phyloP scores from a whole-genome alignment of 78 protist genomes.

The Creolimax fragrantissima region DNA sequence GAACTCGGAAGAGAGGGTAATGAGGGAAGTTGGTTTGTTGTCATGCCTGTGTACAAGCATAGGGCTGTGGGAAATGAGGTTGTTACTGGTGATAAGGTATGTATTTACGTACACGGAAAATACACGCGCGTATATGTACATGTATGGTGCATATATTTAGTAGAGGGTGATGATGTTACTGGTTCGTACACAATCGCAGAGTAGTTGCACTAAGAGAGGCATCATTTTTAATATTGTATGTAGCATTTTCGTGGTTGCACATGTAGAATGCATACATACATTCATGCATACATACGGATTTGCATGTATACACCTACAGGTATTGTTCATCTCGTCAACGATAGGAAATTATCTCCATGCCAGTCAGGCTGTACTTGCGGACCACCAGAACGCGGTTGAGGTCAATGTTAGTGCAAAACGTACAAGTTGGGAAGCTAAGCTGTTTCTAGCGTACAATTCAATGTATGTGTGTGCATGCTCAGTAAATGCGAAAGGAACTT shows the following conservation, averaged over 20 bases:
- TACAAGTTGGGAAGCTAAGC: background rate
- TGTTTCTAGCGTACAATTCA: background rate
- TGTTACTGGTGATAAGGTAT: background rate
- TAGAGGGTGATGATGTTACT: no score
- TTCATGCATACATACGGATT: background rate
- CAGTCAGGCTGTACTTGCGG: background rate
- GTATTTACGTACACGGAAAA: background rate
- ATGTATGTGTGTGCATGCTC: background rate
- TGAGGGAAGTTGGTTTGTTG: constrained; percentile 26
- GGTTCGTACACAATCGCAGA: no score
- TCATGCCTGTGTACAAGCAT: constrained; percentile 29
- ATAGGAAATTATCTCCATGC: background rate
- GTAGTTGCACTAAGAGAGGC: background rate
- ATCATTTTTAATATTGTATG: background rate
- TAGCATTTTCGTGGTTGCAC: background rate
- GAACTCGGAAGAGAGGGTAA: constrained; percentile 1
- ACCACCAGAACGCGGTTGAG: background rate
- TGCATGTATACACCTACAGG: background rate
- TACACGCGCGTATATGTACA: background rate
- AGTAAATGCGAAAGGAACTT: no score
- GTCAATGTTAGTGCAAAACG: background rate
- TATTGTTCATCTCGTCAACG: background rate
- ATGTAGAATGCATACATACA: background rate
- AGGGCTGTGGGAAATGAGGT: background rate
- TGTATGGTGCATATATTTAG: background rate